phyloP scores from a whole-genome alignment of 352 stramenopile genomes.

The Pythium scleroteichum region DNA sequence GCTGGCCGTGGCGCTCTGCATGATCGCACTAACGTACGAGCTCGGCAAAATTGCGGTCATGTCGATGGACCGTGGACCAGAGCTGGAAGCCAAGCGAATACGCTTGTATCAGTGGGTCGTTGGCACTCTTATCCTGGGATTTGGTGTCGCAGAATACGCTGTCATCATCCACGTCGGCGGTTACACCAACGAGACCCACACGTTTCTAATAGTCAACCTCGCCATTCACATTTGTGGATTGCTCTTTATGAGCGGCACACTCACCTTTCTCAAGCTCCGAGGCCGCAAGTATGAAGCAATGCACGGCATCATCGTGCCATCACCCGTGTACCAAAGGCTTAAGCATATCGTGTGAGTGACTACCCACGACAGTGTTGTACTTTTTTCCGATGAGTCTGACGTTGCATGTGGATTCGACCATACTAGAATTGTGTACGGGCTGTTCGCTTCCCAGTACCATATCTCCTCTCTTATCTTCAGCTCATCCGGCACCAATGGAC shows the following conservation, averaged over 20 bases:
- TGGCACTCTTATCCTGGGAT: background rate
- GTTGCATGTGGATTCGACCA: background rate
- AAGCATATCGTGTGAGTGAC: constrained; percentile 28
- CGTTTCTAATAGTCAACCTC: constrained; percentile 3
- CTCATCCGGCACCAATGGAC: background rate
- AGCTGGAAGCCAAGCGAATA: constrained; percentile 11
- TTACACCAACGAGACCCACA: constrained; percentile 5
- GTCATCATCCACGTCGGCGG: constrained; percentile 8
- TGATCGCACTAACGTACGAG: constrained; percentile 20
- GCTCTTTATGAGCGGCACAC: constrained; percentile 12
- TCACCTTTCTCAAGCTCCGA: constrained; percentile 11
- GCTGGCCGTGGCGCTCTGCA: constrained; percentile 9
- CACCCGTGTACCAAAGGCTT: constrained; percentile 26
- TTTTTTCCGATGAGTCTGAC: background rate
- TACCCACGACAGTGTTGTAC: background rate
- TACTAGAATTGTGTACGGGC: constrained; percentile 24
- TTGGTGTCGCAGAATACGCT: constrained; percentile 2
- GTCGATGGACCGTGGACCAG: constrained; percentile 17
- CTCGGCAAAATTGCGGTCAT: constrained; percentile 17
- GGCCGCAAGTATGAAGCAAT: constrained; percentile 31
- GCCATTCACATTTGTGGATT: constrained; percentile 10
- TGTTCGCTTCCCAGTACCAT: constrained; percentile 26
- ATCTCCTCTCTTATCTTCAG: constrained; percentile 18
- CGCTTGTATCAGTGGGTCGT: constrained; percentile 1
- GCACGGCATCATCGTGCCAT: constrained; percentile 27